Base-by-base conservation (phyloP, 2,329 filamentous ascomycete genomes). In the Colletotrichum tamarilloi region DNA sequence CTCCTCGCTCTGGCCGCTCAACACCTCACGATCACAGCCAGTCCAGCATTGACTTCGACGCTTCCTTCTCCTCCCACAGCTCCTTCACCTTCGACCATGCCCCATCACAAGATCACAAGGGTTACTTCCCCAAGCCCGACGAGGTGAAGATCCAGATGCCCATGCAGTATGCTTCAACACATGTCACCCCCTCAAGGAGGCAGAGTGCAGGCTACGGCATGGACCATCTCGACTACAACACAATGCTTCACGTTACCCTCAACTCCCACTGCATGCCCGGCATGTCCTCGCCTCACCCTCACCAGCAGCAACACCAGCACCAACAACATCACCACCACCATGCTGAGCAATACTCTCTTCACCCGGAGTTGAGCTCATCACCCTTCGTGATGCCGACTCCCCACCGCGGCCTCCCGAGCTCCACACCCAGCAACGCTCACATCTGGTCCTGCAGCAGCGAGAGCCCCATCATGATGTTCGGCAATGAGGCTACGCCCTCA, bases 1-100 rank as follows among this genome's bases (percentile, higher is more conserved):
- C 85, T 53, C 85, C 85, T 57, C 82, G 80, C 35, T 86, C 85
- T 68, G 80, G 84, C 77, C 82, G 84, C 68, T 86, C 85, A 57
- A 84, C 84, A 22, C 84, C 85, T 9, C 80, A 84, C 75, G 80
- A 82, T 67, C 67, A 69, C 46, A 58, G 55, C 42, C 65, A 67
- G 38, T 78, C 82, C 49, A 77, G 76, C 63, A 76, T 85, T 74
- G 82, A 84, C 57, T 84, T 84, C 74, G 81, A 85, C 22, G 78
- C 77, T n/a, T 74, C 77, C 67, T 83, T 79, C 62, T 76, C 73
- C 64, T 74, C 76, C 5, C 78, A 79, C 46, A 69, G 63, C 30
- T 71, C 76, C 38, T 80, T 80, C 59, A 74, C 76, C 24, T 73
- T 69, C 67, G 70, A 72, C 66, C 66, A 73, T 65, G 70, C 24